A percentile compares a stretch with the other conserved stretches of the same genome.
Evolutionary conservation across 2,329 filamentous ascomycete species (phyloP).

Genomic region (Cercospora brassicicola): DNA sequence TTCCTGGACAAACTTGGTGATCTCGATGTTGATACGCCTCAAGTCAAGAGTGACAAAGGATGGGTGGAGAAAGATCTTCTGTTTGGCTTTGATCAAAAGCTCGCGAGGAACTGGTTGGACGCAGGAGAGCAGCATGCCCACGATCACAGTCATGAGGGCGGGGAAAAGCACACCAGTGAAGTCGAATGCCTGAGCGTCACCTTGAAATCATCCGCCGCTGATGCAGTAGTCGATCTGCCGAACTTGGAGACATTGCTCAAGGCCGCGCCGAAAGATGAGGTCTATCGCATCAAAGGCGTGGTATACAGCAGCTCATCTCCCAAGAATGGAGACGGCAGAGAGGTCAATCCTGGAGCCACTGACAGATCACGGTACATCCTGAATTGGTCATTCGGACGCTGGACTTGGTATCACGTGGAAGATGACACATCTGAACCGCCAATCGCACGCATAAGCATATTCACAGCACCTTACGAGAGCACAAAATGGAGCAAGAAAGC

Average conservation of each 20-base stretch:
- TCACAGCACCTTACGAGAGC: conserved; percentile 71
- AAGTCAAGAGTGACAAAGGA: conserved; percentile 82
- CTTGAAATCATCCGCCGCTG: conserved; percentile 45
- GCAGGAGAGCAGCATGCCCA: conserved; percentile 43
- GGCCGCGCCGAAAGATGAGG: conserved; percentile 82
- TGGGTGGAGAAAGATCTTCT: conserved; percentile 75
- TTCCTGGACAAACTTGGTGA: conserved; percentile 78
- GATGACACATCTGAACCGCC: conserved; percentile 45
- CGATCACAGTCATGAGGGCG: conserved; percentile 45
- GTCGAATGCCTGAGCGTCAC: conserved; percentile 89
- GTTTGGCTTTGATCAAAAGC: conserved; percentile 81
- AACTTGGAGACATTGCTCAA: conserved; percentile 67
- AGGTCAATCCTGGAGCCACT: conserved; percentile 36
- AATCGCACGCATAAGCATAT: conserved; percentile 70
- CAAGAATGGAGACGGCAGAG: conserved; percentile 40
- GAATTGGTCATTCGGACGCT: conserved; percentile 97
- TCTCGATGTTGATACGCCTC: conserved; percentile 71
- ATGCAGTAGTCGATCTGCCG: conserved; percentile 57
- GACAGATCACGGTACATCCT: conserved; percentile 71
- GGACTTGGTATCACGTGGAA: conserved; percentile 66
- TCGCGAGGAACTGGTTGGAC: conserved; percentile 56
- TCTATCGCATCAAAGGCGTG: conserved; percentile 88
- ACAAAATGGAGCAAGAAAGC: conserved; percentile 75
- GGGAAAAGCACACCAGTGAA: conserved; percentile 69
- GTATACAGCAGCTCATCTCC: conserved; percentile 51